Percentiles rank a stretch among this genome's conserved stretches.
phyloP scores from a whole-genome alignment of 768 basidiomycete genomes.

The Auriculariales sp. region DNA sequence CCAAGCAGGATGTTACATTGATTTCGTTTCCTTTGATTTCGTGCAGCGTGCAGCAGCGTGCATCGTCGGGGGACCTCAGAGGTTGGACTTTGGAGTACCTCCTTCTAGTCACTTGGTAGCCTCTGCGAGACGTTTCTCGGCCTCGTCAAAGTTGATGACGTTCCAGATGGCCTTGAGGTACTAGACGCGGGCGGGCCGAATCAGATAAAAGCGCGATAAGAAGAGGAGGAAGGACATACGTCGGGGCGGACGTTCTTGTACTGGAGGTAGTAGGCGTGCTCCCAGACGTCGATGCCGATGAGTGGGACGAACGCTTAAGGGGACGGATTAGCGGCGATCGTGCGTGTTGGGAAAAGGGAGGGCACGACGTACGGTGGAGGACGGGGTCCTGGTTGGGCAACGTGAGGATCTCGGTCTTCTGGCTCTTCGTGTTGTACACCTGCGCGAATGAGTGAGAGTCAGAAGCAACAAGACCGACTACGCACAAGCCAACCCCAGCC shows the following conservation, averaged over 20 bases:
- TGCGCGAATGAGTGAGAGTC: background rate
- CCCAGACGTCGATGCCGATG: constrained; percentile 96
- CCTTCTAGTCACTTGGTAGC: too few relatives aligned
- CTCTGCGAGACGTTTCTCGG: constrained; percentile 41
- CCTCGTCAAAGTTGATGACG: constrained; percentile 92
- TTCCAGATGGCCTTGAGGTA: constrained; percentile 93
- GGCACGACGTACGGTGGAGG: background rate
- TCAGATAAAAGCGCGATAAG: background rate
- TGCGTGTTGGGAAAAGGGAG: too few relatives aligned
- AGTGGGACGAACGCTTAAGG: constrained; percentile 84
- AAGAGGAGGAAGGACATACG: constrained; percentile 30
- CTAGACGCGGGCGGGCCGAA: constrained; percentile 29
- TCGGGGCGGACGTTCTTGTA: constrained; percentile 91
- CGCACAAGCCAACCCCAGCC: constrained; percentile 95
- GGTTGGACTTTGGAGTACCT: too few relatives aligned
- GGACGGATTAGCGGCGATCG: too few relatives aligned
- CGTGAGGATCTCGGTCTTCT: constrained; percentile 24
- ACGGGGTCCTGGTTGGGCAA: constrained; percentile 28
- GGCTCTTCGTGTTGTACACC: constrained; percentile 17
- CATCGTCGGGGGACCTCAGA: too few relatives aligned
- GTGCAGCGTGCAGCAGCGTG: too few relatives aligned
- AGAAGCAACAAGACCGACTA: constrained; percentile 16
- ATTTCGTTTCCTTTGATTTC: too few relatives aligned
- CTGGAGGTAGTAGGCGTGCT: constrained; percentile 73
- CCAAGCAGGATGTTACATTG: too few relatives aligned